These are phyloP conservation scores for Diutina pseudorugosa DNA, from an alignment of 1,139 yeast genomes.

Conservation along the genomic window DNA sequence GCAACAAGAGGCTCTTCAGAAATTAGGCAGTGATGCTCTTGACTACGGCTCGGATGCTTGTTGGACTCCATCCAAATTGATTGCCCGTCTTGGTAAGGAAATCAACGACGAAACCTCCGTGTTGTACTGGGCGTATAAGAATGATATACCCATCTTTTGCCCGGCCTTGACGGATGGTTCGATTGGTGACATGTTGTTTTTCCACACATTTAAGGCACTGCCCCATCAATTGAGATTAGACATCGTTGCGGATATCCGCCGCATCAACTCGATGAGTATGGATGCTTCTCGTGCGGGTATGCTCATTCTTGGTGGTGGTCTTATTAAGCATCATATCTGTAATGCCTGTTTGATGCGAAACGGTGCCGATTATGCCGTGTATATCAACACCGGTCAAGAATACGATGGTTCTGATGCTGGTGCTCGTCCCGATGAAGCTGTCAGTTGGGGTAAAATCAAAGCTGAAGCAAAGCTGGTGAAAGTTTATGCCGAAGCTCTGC, in stretches of 20 bases:
- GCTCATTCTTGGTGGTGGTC: slow-evolving; percentile 93
- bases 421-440: slow-evolving; percentile 98
- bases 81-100: slow-evolving; percentile 89
- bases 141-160: slow-evolving; percentile 89
- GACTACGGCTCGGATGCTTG: slow-evolving; percentile 32
- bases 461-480: slow-evolving; percentile 86
- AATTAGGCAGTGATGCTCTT: slow-evolving; percentile 48
- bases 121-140: slow-evolving; percentile 95
- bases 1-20: slow-evolving; percentile 57
- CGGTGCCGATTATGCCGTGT: slow-evolving; percentile 97
- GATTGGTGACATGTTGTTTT: slow-evolving; percentile 95
- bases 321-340: slow-evolving; percentile 92
- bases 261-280: slow-evolving; percentile 87
- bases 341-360: slow-evolving; percentile 98
- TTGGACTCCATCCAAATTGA: slow-evolving; percentile 92
- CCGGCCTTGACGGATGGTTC: slow-evolving; percentile 98
- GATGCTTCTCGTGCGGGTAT: slow-evolving; percentile 93
- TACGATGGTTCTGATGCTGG: slow-evolving; percentile 99
- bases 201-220: slow-evolving; percentile 92
- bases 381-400: slow-evolving; percentile 95
- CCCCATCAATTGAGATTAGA: slow-evolving; percentile 84
- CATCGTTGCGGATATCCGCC: slow-evolving; percentile 86
- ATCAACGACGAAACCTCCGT: slow-evolving; percentile 91
- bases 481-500: slow-evolving; percentile 92
- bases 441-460: slow-evolving; percentile 97